Percentiles rank a stretch among this genome's conserved stretches.
Evolutionary conservation across 768 basidiomycete genomes (phyloP).

Genomic region (Russula sp.): DNA sequence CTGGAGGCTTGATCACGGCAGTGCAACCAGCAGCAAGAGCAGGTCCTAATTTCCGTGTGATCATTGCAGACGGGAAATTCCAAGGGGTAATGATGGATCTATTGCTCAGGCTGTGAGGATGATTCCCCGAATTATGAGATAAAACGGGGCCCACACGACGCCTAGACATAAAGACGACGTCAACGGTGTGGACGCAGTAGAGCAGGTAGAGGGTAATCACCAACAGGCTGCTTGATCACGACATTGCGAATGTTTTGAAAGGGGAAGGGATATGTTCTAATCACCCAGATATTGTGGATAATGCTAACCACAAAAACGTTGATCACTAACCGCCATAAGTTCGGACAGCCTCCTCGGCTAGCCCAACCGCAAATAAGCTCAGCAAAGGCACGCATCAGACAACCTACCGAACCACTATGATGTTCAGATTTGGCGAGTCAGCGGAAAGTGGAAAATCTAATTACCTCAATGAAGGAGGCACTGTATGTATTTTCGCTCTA

Average conservation of each 20-base stretch:
- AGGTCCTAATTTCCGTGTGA: constrained; percentile 83
- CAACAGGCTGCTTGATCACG: constrained; percentile 90
- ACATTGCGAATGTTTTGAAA: constrained; percentile 69
- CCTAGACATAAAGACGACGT: constrained; percentile 35
- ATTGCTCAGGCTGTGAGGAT: constrained; percentile 6
- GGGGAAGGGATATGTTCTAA: constrained; percentile 82
- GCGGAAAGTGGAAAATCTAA: constrained; percentile 34
- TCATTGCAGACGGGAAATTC: constrained; percentile 97
- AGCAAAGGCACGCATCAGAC: constrained; percentile 27
- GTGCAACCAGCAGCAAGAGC: constrained; percentile 97
- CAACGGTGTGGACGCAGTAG: neutral
- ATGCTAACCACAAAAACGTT: neutral
- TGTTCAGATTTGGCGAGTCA: constrained; percentile 16
- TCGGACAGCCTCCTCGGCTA: constrained; percentile 89
- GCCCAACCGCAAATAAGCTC: constrained; percentile 23
- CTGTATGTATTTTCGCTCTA: constrained; percentile 84
- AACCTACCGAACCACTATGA: constrained; percentile 75
- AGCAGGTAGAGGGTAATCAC: constrained; percentile 41
- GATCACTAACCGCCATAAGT: constrained; percentile 72
- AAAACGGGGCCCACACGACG: constrained; percentile 44
- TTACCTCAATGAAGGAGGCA: constrained; percentile 78
- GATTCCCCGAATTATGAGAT: neutral
- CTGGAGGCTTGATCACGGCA: constrained; percentile 88
- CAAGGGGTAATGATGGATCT: constrained; percentile 81
- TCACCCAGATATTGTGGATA: neutral